A percentile compares a stretch with the other conserved stretches of the same genome.
These are phyloP conservation scores for Phytophthora litchii DNA, from an alignment of 352 stramenopile species.

Conservation along the genomic window DNA sequence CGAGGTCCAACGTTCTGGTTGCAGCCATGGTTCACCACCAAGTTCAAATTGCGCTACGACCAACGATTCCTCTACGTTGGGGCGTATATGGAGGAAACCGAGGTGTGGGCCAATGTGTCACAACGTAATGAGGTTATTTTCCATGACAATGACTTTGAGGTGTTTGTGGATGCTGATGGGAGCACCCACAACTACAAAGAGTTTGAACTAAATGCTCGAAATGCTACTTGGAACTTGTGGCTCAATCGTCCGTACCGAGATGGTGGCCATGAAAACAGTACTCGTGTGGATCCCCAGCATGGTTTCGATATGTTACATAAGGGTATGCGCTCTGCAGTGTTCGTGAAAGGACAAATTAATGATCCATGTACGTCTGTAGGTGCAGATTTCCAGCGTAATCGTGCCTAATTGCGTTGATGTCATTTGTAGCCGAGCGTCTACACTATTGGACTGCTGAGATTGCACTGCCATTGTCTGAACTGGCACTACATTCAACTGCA, in stretches of 20 bases:
- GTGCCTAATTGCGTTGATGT: slow-evolving; percentile 1
- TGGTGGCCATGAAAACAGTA: slow-evolving; percentile 83
- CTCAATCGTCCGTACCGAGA: slow-evolving; percentile 88
- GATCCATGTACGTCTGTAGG: slow-evolving; percentile 42
- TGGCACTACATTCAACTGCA: slow-evolving; percentile 47
- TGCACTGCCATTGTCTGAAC: slow-evolving; percentile 67
- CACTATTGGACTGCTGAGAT: slow-evolving; percentile 87
- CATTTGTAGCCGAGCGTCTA: slow-evolving; percentile 36
- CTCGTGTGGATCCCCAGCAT: slow-evolving; percentile 61
- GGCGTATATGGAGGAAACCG: slow-evolving; percentile 66
- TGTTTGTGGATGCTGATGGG: slow-evolving; percentile 86
- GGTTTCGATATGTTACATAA: slow-evolving; percentile 74
- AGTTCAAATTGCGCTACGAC: slow-evolving; percentile 81
- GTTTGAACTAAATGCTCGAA: slow-evolving; percentile 89
- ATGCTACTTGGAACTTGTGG: slow-evolving; percentile 90
- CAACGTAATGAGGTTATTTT: slow-evolving; percentile 75
- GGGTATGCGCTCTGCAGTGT: slow-evolving; percentile 54
- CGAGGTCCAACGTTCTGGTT: slow-evolving; percentile 54
- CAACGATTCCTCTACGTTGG: slow-evolving; percentile 73
- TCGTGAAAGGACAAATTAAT: slow-evolving; percentile 67
- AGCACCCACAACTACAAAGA: slow-evolving; percentile 91
- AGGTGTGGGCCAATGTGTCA: slow-evolving; percentile 74
- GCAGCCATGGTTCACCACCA: slow-evolving; percentile 74
- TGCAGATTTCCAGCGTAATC: not conserved
- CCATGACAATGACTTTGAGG: slow-evolving; percentile 92